A percentile compares a stretch with the other conserved stretches of the same genome.
phyloP scores from a whole-genome alignment of 768 basidiomycete genomes.

The Termitomyces sp. region DNA sequence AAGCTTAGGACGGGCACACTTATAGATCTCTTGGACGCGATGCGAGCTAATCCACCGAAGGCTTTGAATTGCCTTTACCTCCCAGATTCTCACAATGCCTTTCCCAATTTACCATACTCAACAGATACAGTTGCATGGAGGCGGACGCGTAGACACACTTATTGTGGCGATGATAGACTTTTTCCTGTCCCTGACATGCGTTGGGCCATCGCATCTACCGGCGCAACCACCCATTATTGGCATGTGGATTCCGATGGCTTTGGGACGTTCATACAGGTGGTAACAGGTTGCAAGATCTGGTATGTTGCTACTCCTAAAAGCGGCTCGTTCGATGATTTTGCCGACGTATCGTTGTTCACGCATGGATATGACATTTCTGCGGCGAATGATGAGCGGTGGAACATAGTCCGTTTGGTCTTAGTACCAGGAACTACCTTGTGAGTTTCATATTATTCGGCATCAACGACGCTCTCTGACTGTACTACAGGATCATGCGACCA shows the following conservation, averaged over 20 bases:
- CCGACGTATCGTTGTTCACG: not conserved
- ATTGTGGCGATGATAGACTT: not conserved
- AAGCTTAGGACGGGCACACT: not conserved
- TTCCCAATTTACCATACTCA: not conserved
- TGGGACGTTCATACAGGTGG: not conserved
- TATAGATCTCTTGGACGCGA: not conserved
- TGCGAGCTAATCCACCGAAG: not conserved
- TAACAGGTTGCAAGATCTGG: not conserved
- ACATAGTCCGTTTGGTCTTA: not conserved
- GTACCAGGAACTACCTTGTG: not conserved
- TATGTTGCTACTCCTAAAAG: not conserved
- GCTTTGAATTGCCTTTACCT: not conserved
- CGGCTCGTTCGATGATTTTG: not conserved
- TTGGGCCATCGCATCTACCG: slow-evolving; percentile 4
- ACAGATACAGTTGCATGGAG: not conserved
- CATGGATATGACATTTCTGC: not conserved
- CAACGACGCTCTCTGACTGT: too few species aligned
- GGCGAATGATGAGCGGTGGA: not conserved
- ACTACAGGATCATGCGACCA: not conserved
- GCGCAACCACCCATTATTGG: not conserved
- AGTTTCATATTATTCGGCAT: not conserved
- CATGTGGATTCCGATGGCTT: not conserved
- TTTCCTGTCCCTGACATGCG: slow-evolving; percentile 1
- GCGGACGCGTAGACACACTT: not conserved
- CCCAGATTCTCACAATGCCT: not conserved